Conservation (phyloP, 768 basidiomycete genomes). For the Lentinus tigrinus region DNA sequence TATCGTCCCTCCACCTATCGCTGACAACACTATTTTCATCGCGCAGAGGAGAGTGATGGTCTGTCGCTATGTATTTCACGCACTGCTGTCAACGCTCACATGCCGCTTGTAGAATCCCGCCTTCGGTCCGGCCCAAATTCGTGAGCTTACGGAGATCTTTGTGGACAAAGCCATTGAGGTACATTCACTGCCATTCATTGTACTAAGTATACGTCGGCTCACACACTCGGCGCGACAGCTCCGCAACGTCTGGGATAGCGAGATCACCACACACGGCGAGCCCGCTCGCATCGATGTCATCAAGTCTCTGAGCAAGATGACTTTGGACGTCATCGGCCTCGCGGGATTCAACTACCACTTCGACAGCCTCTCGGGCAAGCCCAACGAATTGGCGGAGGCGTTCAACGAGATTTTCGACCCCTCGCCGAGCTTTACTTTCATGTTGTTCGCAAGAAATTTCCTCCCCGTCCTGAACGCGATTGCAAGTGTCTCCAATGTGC, state of each 20-base stretch:
- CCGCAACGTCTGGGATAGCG: conserved; percentile 18
- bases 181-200: neutral
- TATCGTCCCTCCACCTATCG: neutral
- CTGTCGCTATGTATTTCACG: neutral
- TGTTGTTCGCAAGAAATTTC: conserved; percentile 8
- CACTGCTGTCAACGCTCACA: neutral
- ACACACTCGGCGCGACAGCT: conserved; percentile 9
- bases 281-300: conserved; percentile 30
- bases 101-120: conserved; percentile 51
- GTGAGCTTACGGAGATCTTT: conserved; percentile 57
- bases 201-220: neutral
- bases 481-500: too few species aligned
- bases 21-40: neutral
- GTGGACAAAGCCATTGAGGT: conserved; percentile 53
- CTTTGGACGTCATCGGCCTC: conserved; percentile 42
- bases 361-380: neutral
- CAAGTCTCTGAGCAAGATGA: conserved; percentile 33
- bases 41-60: conserved; percentile 29
- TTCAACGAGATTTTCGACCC: conserved; percentile 27
- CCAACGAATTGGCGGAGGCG: conserved; percentile 32
- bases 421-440: neutral
- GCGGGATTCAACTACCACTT: conserved; percentile 14
- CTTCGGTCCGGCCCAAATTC: conserved; percentile 58
- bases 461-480: conserved; percentile 26
- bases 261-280: conserved; percentile 31